Evolutionary conservation across 2,329 filamentous ascomycete species (phyloP).

Genomic region (Ustulina deusta): DNA sequence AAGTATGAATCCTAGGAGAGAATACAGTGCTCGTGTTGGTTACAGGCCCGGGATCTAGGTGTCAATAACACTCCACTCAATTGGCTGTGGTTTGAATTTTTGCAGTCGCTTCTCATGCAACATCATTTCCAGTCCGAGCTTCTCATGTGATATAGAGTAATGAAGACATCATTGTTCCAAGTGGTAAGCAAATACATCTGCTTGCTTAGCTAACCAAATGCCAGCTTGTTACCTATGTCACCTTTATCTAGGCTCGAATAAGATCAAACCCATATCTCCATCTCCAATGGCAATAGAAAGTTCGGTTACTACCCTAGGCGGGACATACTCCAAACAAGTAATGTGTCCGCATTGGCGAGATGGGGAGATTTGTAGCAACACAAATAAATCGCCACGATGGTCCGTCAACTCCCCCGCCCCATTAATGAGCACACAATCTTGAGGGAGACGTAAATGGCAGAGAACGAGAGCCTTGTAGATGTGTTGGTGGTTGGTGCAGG

Average conservation of each 20-base stretch:
- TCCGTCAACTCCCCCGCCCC: neutral
- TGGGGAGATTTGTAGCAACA: neutral
- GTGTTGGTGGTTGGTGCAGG: constrained; percentile 59
- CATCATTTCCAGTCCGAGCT: neutral
- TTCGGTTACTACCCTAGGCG: constrained; percentile 9
- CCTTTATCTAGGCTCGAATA: neutral
- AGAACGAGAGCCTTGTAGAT: constrained; percentile 37
- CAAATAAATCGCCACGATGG: neutral
- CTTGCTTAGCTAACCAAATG: neutral
- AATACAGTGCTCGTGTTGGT: neutral
- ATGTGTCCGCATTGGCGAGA: neutral
- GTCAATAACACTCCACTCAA: neutral
- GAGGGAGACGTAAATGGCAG: constrained; percentile 30
- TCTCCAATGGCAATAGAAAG: neutral
- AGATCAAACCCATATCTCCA: neutral
- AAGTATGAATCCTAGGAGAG: too few species aligned
- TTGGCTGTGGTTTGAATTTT: neutral
- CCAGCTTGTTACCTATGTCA: neutral
- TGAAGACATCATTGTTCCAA: neutral
- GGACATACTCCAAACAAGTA: constrained; percentile 13
- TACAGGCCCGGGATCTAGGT: neutral
- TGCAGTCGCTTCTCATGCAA: neutral
- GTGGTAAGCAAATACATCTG: neutral
- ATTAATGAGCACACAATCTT: neutral
- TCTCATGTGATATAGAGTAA: neutral